These are phyloP conservation scores for Plasmodium fragile DNA, from an alignment of 169 alveolate genomes.

Conservation along the genomic window DNA sequence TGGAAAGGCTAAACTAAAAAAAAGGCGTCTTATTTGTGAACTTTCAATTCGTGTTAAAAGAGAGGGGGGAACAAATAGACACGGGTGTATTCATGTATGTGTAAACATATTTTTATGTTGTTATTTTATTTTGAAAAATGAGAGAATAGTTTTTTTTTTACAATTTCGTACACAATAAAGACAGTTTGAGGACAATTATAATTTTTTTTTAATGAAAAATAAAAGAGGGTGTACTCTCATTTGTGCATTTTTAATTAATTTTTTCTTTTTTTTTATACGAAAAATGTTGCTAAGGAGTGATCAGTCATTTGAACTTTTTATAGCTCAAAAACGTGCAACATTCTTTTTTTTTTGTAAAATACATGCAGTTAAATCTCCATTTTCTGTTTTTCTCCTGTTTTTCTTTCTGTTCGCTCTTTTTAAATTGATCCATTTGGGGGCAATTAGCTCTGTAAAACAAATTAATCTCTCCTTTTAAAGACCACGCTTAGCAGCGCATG, in stretches of 20 bases:
- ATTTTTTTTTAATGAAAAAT: neutral
- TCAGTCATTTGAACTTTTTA: neutral
- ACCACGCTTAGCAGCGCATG: neutral
- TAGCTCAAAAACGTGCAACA: conserved; percentile 12
- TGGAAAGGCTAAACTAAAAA: neutral
- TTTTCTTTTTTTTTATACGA: neutral
- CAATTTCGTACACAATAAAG: neutral
- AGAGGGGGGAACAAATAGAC: neutral
- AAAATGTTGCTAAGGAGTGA: conserved; percentile 1
- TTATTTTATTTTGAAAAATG: conserved; percentile 3
- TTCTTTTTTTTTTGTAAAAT: neutral
- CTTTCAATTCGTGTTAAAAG: neutral
- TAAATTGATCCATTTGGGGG: neutral
- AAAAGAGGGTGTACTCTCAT: neutral
- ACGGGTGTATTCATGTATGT: neutral
- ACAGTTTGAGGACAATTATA: neutral
- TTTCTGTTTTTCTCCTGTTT: neutral
- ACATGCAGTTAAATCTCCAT: neutral
- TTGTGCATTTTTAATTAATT: conserved; percentile 5
- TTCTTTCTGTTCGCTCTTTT: neutral
- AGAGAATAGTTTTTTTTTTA: neutral
- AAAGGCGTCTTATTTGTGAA: neutral
- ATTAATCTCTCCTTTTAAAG: neutral
- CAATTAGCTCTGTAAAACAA: conserved; percentile 8
- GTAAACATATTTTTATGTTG: neutral